These are phyloP conservation scores for Petunia secreta DNA, from an alignment of 257 asterid species.

Conservation along the genomic window DNA sequence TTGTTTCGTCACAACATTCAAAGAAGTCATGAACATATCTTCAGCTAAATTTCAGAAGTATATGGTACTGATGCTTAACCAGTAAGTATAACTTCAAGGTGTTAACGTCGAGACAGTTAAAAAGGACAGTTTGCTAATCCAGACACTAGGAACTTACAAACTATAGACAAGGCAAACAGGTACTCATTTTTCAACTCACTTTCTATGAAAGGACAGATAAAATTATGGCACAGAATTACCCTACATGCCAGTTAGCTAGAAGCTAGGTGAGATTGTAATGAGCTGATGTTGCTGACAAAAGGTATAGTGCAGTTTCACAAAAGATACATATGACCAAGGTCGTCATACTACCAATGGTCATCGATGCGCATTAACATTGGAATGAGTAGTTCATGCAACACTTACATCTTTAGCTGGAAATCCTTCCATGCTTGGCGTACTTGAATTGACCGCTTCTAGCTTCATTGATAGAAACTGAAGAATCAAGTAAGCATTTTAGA, in stretches of 20 bases:
- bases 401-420: slow-evolving; percentile 85
- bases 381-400: slow-evolving; percentile 24
- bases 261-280: slow-evolving; percentile 5
- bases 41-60: neutral
- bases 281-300: neutral
- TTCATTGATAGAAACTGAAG: slow-evolving; percentile 89
- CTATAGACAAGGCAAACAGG: neutral
- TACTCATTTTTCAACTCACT: neutral
- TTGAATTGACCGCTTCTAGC: slow-evolving; percentile 87
- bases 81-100: slow-evolving; percentile 14
- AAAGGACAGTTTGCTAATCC: neutral
- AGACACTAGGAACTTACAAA: neutral
- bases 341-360: slow-evolving; percentile 17
- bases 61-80: neutral
- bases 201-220: neutral
- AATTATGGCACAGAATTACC: neutral
- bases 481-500: neutral
- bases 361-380: neutral
- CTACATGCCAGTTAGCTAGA: neutral
- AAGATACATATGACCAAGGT: neutral
- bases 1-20: neutral
- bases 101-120: neutral
- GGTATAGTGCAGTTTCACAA: neutral
- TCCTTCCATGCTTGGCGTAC: slow-evolving; percentile 64
- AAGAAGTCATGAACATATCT: neutral